These are phyloP conservation scores for Schizonepeta tenuifolia DNA, from an alignment of 257 asterid species.

Conservation along the genomic window DNA sequence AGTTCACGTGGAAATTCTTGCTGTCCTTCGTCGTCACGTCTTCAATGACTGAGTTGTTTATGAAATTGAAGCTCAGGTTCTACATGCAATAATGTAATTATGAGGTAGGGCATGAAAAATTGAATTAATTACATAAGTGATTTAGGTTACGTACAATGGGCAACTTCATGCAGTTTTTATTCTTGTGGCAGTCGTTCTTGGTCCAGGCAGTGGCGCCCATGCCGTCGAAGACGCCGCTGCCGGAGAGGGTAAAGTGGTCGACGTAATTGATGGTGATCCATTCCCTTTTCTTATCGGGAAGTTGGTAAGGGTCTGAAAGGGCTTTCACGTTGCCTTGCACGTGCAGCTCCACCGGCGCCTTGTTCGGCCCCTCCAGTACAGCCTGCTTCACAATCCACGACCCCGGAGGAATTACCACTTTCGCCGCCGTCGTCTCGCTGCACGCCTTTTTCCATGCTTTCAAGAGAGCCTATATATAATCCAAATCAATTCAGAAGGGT, in stretches of 20 bases:
- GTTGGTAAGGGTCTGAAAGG: conserved; percentile 28
- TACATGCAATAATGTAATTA: background rate
- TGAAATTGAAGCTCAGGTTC: background rate
- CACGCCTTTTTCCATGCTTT: conserved; percentile 50
- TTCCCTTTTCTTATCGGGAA: conserved; percentile 24
- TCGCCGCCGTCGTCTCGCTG: conserved; percentile 24
- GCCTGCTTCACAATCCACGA: conserved; percentile 33
- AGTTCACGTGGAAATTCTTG: conserved; percentile 48
- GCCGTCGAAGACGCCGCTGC: conserved; percentile 59
- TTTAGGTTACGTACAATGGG: background rate
- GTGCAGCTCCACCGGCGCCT: conserved; percentile 45
- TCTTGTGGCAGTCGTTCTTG: conserved; percentile 5
- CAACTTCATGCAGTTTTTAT: background rate
- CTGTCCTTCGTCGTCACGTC: conserved; percentile 37
- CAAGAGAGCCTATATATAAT: background rate
- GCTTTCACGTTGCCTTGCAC: conserved; percentile 47
- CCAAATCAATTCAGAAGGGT: no score
- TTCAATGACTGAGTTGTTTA: conserved; percentile 33
- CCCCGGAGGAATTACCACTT: conserved; percentile 22
- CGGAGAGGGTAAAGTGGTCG: conserved; percentile 47
- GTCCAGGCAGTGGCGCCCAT: background rate
- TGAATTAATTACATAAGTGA: no score
- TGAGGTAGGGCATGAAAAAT: no score
- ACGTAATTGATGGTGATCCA: conserved; percentile 54
- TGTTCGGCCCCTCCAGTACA: conserved; percentile 27